Evolutionary conservation across 345 rosid genomes (phyloP), one percentile per base, ranked within the genome.

Genomic region (Noccaea caerulescens): DNA sequence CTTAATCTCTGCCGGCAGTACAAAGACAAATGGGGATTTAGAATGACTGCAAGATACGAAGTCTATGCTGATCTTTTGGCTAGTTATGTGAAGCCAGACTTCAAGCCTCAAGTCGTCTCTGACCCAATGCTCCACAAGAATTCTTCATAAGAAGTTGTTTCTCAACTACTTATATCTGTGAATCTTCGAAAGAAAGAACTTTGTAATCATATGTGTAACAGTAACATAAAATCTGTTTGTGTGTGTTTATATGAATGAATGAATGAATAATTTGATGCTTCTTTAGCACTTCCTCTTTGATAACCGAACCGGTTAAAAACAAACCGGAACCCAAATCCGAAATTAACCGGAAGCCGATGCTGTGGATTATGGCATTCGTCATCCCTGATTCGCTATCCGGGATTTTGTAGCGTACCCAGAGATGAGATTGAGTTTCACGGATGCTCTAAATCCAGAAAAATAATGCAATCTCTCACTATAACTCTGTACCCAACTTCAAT

Each of bases 11-110:
- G 98, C 45, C 70, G 98, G 79, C 97, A 94, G 69, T 77, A 81
- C 77, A 94, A 91, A 75, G 99, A 94, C 79, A 91, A 86, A 76
- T 94, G 97, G 99, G 93, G 99, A 10, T 89, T 94, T 75, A 76
- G 86, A 54, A 88, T 88, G 97, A 91, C 91, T 73, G 88, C 97
- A 8, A 82, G 95, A 32, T 94, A 94, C 0, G 93, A 89, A 46
- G 42, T 85, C 23, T 89, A 91, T 64, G 87, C 88, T 0, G 88
- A 86, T 54, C 30, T 87, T 68, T 82, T 94, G 8, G 79, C 72
- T 7, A 63, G 34, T 23, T 94, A 94, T 46, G 20, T 85, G 73
- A 87, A 83, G 75, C 92, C 93, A 8, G 89, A 87, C 52, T 94
- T 85, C 46, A 82, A 85, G 70, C 89, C 96, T 49, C 92, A 87